A percentile compares a stretch with the other conserved stretches of the same genome.
These are phyloP conservation scores for Pseudophaeomoniella oleicola DNA, from an alignment of 2,329 filamentous ascomycete species.

Conservation along the genomic window DNA sequence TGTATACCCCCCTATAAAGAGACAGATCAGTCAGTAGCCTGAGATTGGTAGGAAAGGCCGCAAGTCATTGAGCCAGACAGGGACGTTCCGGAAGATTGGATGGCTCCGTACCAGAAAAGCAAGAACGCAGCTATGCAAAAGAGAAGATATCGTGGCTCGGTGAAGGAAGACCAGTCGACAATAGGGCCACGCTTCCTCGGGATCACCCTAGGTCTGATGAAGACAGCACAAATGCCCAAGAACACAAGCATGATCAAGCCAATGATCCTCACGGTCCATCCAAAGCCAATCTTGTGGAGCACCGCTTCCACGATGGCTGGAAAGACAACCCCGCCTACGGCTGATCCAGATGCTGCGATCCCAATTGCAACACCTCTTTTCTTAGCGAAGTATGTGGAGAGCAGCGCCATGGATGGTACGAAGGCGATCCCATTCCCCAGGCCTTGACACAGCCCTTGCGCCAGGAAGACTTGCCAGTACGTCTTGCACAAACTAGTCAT, in stretches of 20 bases:
- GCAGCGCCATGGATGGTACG: slow-evolving; percentile 37
- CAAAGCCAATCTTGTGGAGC: slow-evolving; percentile 45
- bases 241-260: slow-evolving; percentile 38
- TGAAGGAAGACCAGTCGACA: slow-evolving; percentile 37
- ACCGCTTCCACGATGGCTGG: slow-evolving; percentile 43
- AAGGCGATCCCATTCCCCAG: slow-evolving; percentile 42
- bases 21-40: too few relatives aligned
- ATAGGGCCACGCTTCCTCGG: slow-evolving; percentile 35
- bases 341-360: slow-evolving; percentile 43
- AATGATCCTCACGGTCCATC: slow-evolving; percentile 49
- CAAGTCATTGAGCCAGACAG: neutral
- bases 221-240: slow-evolving; percentile 18
- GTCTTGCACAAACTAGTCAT: slow-evolving; percentile 32
- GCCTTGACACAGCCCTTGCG: slow-evolving; percentile 43
- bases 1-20: slow-evolving; percentile 38
- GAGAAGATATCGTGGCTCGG: slow-evolving; percentile 31
- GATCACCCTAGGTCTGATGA: slow-evolving; percentile 34
- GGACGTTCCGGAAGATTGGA: neutral
- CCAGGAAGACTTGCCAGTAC: slow-evolving; percentile 35
- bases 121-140: slow-evolving; percentile 27
- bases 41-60: too few relatives aligned
- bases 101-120: slow-evolving; percentile 24
- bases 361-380: slow-evolving; percentile 47
- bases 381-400: slow-evolving; percentile 47
- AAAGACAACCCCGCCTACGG: slow-evolving; percentile 49